Base-by-base conservation (phyloP, 2,329 filamentous ascomycete species). In the Teratosphaeria viscida region DNA sequence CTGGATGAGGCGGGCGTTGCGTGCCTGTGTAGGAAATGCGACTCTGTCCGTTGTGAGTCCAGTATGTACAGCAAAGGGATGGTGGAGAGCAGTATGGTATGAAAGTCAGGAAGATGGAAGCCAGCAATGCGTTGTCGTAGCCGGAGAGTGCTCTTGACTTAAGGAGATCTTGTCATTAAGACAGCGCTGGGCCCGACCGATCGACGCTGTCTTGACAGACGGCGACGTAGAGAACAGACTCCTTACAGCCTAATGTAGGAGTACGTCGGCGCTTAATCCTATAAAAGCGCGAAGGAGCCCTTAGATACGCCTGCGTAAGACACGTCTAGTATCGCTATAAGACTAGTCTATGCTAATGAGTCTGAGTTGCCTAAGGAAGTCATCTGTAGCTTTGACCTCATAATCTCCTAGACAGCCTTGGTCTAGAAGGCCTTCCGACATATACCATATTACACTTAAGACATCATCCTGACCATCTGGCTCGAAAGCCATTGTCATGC, bases 1-100 rank as follows among this genome's bases (percentile, higher is more conserved):
- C 53, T 77, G 78, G 72, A 82, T 80, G 7, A 43, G 37, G 37
- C 37, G 37, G 37, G 11, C 11, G 4, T n/a, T 43, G 37, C 12
- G 3, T 16, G 37, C 11, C 12, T 43, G 12, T 43, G 37, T 43
- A 43, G 5, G 11, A 14, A 23, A 43, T 43, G 11, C 37, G 37
- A 14, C 37, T 39, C 8, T 39, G 35, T 39, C 35, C 35, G 12
- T 6, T 39, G 35, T 39, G 35, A 11, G 35, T 39, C 5, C 35
- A 39, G 14, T 39, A 39, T 39, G 8, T 39, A 39, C 35, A 16
- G 35, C 35, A 39, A 11, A 39, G 8, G 6, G 35, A 39, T 39
- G 35, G 35, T 39, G 8, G 35, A 16, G 5, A 11, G 35, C 35
- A 39, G 35, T 39, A 39, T 39, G 16, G 10, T 16, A 39, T 12